Evolutionary conservation across 768 basidiomycete species (phyloP).

Genomic region (Termitomyces bulborhizus): DNA sequence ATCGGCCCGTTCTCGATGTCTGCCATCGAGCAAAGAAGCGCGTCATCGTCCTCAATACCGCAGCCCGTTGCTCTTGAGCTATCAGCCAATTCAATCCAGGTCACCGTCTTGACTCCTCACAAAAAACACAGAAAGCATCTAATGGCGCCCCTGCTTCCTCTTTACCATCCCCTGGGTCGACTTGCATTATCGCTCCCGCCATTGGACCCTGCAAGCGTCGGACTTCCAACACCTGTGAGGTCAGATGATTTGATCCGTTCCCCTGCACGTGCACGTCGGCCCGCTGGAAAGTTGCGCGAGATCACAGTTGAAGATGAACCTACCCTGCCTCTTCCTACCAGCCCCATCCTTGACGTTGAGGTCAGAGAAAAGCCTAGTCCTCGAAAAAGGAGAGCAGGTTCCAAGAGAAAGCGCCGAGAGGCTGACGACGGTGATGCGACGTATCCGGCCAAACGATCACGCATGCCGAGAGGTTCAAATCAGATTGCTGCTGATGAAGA

Average conservation of each 20-base stretch:
- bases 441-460: conserved; percentile 67
- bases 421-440: conserved; percentile 56
- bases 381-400: conserved; percentile 40
- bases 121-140: conserved; percentile 17
- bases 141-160: conserved; percentile 41
- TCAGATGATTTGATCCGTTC: conserved; percentile 31
- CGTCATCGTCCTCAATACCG: conserved; percentile 7
- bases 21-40: conserved; percentile 2
- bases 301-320: conserved; percentile 35
- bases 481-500: conserved; percentile 32
- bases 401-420: conserved; percentile 55
- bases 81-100: conserved; percentile 2
- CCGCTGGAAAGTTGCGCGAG: conserved; percentile 45
- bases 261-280: conserved; percentile 40
- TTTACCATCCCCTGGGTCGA: conserved; percentile 62
- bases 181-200: conserved; percentile 63
- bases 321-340: conserved; percentile 19
- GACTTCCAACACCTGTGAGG: conserved; percentile 43
- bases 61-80: conserved; percentile 5
- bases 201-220: conserved; percentile 51
- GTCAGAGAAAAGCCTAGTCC: conserved; percentile 41
- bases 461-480: conserved; percentile 40
- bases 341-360: conserved; percentile 31
- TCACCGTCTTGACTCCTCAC: not conserved
- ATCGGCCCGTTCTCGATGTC: conserved; percentile 9